Base-by-base conservation (phyloP, 2,329 filamentous ascomycete genomes). In the Cryoendolithus antarcticus region DNA sequence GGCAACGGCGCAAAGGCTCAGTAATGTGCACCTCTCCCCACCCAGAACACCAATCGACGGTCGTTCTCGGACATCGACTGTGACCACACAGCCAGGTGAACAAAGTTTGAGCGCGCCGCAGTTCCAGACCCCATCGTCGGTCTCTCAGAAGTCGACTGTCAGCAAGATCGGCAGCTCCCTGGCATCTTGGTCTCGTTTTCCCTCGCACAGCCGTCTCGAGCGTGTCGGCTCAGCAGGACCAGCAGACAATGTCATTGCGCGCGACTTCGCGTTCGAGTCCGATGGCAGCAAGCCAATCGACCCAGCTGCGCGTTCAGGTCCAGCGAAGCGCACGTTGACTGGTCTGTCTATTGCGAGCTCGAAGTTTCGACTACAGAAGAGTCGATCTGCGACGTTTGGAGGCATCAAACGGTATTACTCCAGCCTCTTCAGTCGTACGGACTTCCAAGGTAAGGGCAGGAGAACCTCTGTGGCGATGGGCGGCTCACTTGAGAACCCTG, bases 161-260 rank as follows among this genome's bases (percentile, higher is more conserved):
- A 40, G 38, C 34, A 32, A 28, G 4, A 40, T 57, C 31, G 50
- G 47, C n/a, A 54, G 51, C 4, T 44, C 46, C 3, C 46, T 54
- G 5, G 37, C 41, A n/a, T 53, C 64, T 2, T 70, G 67, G 67
- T 58, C 62, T 19, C 57, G 61, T 2, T 70, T 63, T 32, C 64
- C 67, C 1, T 66, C 62, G 4, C 64, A 70, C 41, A 65, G 59
- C 4, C 62, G 65, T n/a, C 44, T 49, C 1, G 52, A 59, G 21
- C 62, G 67, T 9, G 58, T 57, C 21, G 50, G 52, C 8, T 62
- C 62, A 32, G 65, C 65, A 4, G 55, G 61, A 1, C 50, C 51
- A 13, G 29, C 43, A 2, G 65, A 70, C 35, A 43, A 50, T 6
- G 58, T 69, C 15, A 49, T 55, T 9, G 52, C 58, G 9, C 62